Base-by-base conservation (phyloP, 2,329 filamentous ascomycete genomes). In the Alternaria incomplexa region DNA sequence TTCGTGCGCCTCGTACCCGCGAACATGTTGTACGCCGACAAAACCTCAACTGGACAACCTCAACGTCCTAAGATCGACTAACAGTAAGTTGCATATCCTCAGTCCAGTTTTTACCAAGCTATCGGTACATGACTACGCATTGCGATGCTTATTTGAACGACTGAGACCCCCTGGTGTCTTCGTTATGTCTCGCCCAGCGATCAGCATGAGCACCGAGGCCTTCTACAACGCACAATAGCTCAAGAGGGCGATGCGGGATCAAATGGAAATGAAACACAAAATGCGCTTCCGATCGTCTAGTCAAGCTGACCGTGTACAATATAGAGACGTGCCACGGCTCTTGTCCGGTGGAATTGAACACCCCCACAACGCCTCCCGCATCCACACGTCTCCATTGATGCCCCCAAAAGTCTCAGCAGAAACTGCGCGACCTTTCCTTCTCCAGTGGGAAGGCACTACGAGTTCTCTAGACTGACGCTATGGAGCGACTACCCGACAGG, bases 331-430 rank as follows among this genome's bases (percentile, higher is more conserved):
- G 28, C 28, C 48, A 36, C 48, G 48, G 15, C 48, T 51, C 48
- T 36, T 51, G 28, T n/a, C 28, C 17, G 28, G 48, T 20, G 48
- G 12, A 22, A 36, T 13, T 13, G 30, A 12, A 15, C 48, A 32
- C 20, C 26, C 48, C 48, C 17, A 51, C 48, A 32, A 36, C 28
- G 48, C 48, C 28, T 46, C 40, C 13, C 11, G 51, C 32, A 60
- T 43, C 52, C 58, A 52, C 58, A 56, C 44, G 20, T 17, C 26
- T 32, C 59, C 22, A 47, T 44, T 23, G 43, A 58, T 53, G 43
- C 40, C 40, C 28, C 13, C 30, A 11, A 32, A 48, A 25, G 23
- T 45, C 47, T 43, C 57, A 48, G 40, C 45, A 51, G 28, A 20
- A 36, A 32, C 48, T 10, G 44, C 44, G 20, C 20, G 7, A 46